These are phyloP conservation scores for Chiua sp. DNA, from an alignment of 1,284 basidiomycete genomes.

Conservation along the genomic window DNA sequence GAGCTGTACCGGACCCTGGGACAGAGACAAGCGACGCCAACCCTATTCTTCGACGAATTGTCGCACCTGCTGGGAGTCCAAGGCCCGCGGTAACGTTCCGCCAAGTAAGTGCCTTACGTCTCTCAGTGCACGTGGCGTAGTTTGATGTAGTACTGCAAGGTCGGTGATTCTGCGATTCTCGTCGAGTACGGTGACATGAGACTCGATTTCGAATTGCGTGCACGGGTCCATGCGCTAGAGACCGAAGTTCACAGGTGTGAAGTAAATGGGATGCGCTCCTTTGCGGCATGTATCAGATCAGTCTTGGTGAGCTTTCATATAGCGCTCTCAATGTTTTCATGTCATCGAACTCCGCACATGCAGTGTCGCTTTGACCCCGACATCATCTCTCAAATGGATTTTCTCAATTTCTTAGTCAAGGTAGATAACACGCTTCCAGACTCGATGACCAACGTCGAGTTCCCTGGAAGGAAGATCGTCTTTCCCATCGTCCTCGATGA, in stretches of 20 bases:
- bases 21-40: neutral
- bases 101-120: slow-evolving; percentile 40
- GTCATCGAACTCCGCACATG: neutral
- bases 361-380: slow-evolving; percentile 58
- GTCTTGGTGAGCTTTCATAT: slow-evolving; percentile 48
- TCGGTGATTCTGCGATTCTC: slow-evolving; percentile 61
- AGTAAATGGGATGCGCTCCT: slow-evolving; percentile 46
- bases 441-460: slow-evolving; percentile 46
- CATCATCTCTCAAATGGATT: slow-evolving; percentile 43
- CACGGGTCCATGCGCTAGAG: slow-evolving; percentile 63
- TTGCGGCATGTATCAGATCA: slow-evolving; percentile 63
- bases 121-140: neutral
- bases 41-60: slow-evolving; percentile 18
- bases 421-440: slow-evolving; percentile 46
- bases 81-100: slow-evolving; percentile 47
- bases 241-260: slow-evolving; percentile 40
- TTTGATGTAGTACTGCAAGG: slow-evolving; percentile 37
- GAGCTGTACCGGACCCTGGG: neutral
- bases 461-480: slow-evolving; percentile 56
- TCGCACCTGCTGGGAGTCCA: slow-evolving; percentile 8
- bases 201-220: slow-evolving; percentile 56
- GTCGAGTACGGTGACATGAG: slow-evolving; percentile 62
- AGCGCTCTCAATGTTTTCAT: neutral
- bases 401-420: slow-evolving; percentile 47
- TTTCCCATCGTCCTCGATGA: slow-evolving; percentile 73